Evolutionary conservation across 345 rosid genomes (phyloP).

Genomic region (Euclidium syriacum): DNA sequence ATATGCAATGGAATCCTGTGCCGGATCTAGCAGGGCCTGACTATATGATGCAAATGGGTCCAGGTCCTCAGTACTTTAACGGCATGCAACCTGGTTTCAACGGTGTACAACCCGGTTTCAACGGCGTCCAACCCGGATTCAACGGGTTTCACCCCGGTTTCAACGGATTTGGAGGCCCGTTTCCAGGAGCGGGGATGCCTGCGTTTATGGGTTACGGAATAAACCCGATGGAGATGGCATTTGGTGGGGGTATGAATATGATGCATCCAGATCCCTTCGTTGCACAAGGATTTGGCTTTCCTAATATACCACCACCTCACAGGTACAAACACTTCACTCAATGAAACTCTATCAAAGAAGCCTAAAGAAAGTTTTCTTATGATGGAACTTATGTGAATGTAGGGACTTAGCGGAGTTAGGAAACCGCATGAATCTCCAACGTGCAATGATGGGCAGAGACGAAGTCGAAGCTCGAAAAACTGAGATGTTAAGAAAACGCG

Average conservation of each 20-base stretch:
- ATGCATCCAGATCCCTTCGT: constrained; percentile 36
- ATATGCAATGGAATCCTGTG: constrained; percentile 69
- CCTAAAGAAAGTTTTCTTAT: neutral
- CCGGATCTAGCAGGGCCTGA: constrained; percentile 75
- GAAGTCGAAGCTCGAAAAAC: constrained; percentile 90
- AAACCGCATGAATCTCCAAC: constrained; percentile 69
- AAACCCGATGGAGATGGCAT: constrained; percentile 31
- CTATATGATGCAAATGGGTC: constrained; percentile 88
- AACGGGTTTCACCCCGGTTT: constrained; percentile 32
- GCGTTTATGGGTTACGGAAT: constrained; percentile 32
- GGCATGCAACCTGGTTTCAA: constrained; percentile 60
- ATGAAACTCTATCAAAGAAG: neutral
- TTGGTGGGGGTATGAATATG: constrained; percentile 33
- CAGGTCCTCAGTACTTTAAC: constrained; percentile 49
- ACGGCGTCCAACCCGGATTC: constrained; percentile 26
- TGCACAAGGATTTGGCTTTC: constrained; percentile 36
- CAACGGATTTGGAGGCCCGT: constrained; percentile 32
- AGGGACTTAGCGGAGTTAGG: constrained; percentile 89
- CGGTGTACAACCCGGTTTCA: constrained; percentile 34
- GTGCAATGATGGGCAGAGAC: constrained; percentile 88
- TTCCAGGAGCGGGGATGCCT: constrained; percentile 26
- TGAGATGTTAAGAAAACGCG: constrained; percentile 78
- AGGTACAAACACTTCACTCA: constrained; percentile 17
- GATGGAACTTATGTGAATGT: neutral
- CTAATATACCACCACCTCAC: constrained; percentile 34